Base-by-base conservation (phyloP, 2,329 filamentous ascomycete species). In the Aspergillus caelatus region DNA sequence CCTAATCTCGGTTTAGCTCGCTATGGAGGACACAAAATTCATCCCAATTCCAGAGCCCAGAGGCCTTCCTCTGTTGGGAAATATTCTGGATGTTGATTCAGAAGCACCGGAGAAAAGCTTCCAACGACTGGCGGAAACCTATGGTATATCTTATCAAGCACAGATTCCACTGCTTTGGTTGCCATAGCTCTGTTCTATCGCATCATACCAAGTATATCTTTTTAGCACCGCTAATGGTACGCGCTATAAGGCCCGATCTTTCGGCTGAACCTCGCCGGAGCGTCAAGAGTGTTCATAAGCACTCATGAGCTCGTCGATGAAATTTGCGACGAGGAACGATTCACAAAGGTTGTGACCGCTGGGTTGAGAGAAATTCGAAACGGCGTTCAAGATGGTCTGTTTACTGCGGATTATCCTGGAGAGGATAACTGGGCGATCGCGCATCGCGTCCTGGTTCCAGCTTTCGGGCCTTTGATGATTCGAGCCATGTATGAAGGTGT, bases 351-450 rank as follows among this genome's bases (percentile, higher is more conserved):
- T 0, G 76, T 90, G 3, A 76, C 78, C 5, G 81, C 77, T 1
- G 78, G 79, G 3, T 77, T 91, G 2, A 68, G 75, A 3, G 73
- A 90, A 71, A 81, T 92, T 39, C 80, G 89, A 66, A 83, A 87
- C 63, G 87, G 85, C 28, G 80, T 87, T 1, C 81, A 86, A 61
- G 88, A 90, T 79, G 89, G 89, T 21, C 82, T 92, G 7, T 91
- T 92, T 72, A 91, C 89, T 0, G 88, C 78, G 5, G 63, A 73
- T 34, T 73, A 78, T 63, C 70, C 77, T 21, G 78, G 75, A 2
- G 81, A 83, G 63, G 71, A 76, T 61, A 88, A 88, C 69, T 92
- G 89, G 89, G 86, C 84, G 30, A 83, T 89, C 66, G 89, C 91
- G 5, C 82, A 84, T 65, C 77, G 81, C 0, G 71, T 80, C 5